A percentile compares a stretch with the other conserved stretches of the same genome.
These are phyloP conservation scores for Neurospora sp. DNA, from an alignment of 495 filamentous ascomycete species.

Conservation along the genomic window DNA sequence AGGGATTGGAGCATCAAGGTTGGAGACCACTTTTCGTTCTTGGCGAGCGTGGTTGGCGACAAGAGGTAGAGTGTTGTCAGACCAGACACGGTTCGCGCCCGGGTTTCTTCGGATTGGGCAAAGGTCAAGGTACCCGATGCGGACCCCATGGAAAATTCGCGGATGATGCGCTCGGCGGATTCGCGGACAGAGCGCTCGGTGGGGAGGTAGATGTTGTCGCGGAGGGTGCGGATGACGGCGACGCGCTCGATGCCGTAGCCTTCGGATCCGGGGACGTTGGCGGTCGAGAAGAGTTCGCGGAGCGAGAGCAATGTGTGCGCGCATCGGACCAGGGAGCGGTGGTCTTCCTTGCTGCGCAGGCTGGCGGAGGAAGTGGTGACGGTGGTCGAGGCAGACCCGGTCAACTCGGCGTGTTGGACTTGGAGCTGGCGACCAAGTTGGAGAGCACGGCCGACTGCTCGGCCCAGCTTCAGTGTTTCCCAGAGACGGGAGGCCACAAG, in stretches of 20 bases:
- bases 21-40: slow-evolving; percentile 48
- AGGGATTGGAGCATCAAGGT: slow-evolving; percentile 65
- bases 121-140: slow-evolving; percentile 52
- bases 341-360: slow-evolving; percentile 47
- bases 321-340: slow-evolving; percentile 67
- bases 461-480: slow-evolving; percentile 64
- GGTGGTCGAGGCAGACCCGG: slow-evolving; percentile 16
- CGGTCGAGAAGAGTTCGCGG: slow-evolving; percentile 57
- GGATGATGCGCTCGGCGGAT: slow-evolving; percentile 68
- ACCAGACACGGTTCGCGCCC: slow-evolving; percentile 61
- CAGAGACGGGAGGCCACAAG: slow-evolving; percentile 63
- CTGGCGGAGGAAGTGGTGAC: slow-evolving; percentile 11
- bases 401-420: slow-evolving; percentile 53
- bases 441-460: slow-evolving; percentile 66
- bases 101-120: slow-evolving; percentile 69
- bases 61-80: slow-evolving; percentile 73
- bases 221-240: slow-evolving; percentile 54
- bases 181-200: slow-evolving; percentile 57
- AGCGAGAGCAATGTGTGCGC: slow-evolving; percentile 65
- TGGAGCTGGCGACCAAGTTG: slow-evolving; percentile 80
- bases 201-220: slow-evolving; percentile 54
- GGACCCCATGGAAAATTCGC: slow-evolving; percentile 72
- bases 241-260: slow-evolving; percentile 65
- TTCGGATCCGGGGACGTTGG: slow-evolving; percentile 55
- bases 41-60: slow-evolving; percentile 46